Conservation (phyloP, 768 basidiomycete species). For the Imleria badia region DNA sequence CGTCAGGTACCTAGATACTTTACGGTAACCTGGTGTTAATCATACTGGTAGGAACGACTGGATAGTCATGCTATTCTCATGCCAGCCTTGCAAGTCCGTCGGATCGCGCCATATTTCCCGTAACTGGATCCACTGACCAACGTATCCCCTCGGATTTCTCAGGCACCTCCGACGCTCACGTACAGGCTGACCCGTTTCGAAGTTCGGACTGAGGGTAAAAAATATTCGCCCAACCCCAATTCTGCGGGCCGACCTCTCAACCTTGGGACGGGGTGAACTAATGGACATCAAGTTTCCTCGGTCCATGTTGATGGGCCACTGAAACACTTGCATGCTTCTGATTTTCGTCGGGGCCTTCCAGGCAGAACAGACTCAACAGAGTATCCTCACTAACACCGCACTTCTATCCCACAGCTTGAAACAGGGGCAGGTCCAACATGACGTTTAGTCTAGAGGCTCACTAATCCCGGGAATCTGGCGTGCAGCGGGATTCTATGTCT, state of each 20-base stretch:
- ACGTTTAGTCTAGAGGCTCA: background rate
- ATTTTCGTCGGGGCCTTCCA: background rate
- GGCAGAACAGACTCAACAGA: background rate
- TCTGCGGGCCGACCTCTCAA: background rate
- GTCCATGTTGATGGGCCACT: background rate
- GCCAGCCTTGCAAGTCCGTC: background rate
- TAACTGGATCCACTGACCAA: background rate
- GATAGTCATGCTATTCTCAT: background rate
- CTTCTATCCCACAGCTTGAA: constrained; percentile 4
- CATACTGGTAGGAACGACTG: too few species aligned
- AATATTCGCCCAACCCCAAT: background rate
- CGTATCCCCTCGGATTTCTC: constrained; percentile 26
- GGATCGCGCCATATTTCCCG: background rate
- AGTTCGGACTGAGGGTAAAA: too few species aligned
- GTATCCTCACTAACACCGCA: constrained; percentile 7
- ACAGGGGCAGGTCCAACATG: background rate
- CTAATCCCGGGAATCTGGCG: background rate
- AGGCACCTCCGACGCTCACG: constrained; percentile 2
- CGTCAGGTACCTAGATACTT: background rate
- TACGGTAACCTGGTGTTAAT: background rate
- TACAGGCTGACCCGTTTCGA: background rate
- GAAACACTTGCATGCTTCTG: constrained; percentile 1
- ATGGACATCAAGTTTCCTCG: background rate
- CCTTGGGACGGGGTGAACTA: background rate
- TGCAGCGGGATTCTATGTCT: too few species aligned